Evolutionary conservation across 192 early-diverging fungal species (phyloP).

Genomic region (Phycomyces nitens): DNA sequence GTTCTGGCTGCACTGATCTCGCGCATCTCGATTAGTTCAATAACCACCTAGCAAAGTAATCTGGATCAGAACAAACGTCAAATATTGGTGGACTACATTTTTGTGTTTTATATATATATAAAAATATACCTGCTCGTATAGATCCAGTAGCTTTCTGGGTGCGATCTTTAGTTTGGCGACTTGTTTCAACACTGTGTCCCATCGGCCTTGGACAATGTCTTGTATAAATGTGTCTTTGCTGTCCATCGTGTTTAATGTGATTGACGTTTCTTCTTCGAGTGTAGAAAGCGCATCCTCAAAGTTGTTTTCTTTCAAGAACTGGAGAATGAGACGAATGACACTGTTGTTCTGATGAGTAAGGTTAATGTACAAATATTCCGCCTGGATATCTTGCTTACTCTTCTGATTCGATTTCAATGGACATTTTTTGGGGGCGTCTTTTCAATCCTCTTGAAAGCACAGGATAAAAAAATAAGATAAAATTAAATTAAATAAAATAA

Average conservation of each 20-base stretch:
- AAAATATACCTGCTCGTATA: constrained; percentile 79
- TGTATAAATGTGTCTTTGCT: constrained; percentile 67
- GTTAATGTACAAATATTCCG: neutral
- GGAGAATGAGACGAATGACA: constrained; percentile 86
- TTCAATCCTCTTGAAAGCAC: neutral
- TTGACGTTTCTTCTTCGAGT: constrained; percentile 75
- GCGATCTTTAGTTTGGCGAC: constrained; percentile 70
- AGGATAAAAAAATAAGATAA: neutral
- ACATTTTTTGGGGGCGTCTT: constrained; percentile 10
- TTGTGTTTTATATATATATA: no score
- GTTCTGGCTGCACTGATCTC: constrained; percentile 86
- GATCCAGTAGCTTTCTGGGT: constrained; percentile 71
- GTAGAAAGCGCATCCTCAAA: constrained; percentile 65
- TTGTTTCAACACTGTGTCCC: constrained; percentile 87
- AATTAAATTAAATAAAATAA: neutral
- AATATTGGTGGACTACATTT: no score
- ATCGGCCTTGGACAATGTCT: constrained; percentile 76
- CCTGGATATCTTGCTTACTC: constrained; percentile 17
- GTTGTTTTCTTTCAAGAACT: constrained; percentile 91
- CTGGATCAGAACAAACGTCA: no score
- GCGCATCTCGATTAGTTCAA: constrained; percentile 83
- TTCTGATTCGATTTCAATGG: constrained; percentile 35
- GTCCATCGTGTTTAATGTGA: constrained; percentile 85
- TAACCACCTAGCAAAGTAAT: constrained; percentile 54
- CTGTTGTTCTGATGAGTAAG: constrained; percentile 37